Percentiles rank a stretch among this genome's conserved stretches.
Evolutionary conservation across 2,329 filamentous ascomycete genomes (phyloP).

Genomic region (Aspergillus pseudoterreus): DNA sequence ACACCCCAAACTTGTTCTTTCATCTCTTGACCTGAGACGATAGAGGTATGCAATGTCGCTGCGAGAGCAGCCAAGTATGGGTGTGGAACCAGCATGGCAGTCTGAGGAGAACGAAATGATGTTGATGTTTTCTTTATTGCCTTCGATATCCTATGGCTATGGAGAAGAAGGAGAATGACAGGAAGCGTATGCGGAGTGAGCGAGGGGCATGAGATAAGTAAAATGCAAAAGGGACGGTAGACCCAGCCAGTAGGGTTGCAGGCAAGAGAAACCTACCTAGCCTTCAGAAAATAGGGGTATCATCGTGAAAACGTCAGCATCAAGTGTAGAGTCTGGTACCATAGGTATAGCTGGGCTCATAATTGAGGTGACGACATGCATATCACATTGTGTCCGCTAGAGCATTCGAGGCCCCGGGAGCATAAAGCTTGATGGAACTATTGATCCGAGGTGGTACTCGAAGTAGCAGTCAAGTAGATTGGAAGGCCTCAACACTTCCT

Average conservation of each 20-base stretch:
- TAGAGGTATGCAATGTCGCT: constrained; percentile 14
- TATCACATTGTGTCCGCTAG: constrained; percentile 1
- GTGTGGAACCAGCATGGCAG: constrained; percentile 9
- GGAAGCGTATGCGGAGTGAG: no score
- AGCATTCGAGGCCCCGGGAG: not conserved
- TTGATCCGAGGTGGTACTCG: no score
- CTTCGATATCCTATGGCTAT: no score
- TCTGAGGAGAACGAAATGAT: not conserved
- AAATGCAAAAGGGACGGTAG: not conserved
- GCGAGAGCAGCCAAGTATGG: constrained; percentile 8
- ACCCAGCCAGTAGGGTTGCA: not conserved
- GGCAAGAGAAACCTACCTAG: not conserved
- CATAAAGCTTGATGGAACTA: not conserved
- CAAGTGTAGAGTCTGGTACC: not conserved
- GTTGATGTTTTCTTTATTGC: not conserved
- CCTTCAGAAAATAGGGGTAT: constrained; percentile 7
- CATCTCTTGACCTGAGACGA: constrained; percentile 23
- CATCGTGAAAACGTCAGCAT: constrained; percentile 3
- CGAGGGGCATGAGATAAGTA: not conserved
- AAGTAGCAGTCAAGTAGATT: no score
- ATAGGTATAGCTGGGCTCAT: no score
- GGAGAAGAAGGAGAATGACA: no score
- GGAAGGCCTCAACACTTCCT: no score
- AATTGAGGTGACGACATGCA: constrained; percentile 12
- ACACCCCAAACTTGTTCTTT: constrained; percentile 42